phyloP scores from a whole-genome alignment of 768 basidiomycete species.

The Trametes maxima region DNA sequence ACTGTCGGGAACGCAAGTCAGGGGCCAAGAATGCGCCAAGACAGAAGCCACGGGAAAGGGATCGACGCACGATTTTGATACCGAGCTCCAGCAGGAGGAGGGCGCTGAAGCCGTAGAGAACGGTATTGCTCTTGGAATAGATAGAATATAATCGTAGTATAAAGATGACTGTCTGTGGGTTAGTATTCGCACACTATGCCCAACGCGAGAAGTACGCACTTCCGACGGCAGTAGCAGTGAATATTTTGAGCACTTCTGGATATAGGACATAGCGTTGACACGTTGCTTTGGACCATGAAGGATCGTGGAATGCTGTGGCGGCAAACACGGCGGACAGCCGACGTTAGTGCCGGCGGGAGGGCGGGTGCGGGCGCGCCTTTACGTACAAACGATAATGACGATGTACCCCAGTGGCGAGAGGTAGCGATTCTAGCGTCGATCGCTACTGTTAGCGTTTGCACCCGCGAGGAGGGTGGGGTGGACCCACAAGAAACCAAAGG shows the following conservation, averaged over 20 bases:
- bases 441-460: not conserved
- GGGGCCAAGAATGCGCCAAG: not conserved
- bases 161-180: slow-evolving; percentile 25
- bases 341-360: not conserved
- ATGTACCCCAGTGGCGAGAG: slow-evolving; percentile 31
- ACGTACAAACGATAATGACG: slow-evolving; percentile 32
- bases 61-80: slow-evolving; percentile 27
- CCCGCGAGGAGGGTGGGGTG: not conserved
- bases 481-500: slow-evolving; percentile 26
- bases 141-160: slow-evolving; percentile 31
- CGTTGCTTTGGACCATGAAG: slow-evolving; percentile 22
- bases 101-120: slow-evolving; percentile 22
- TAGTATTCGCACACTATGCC: not conserved
- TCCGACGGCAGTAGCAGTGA: slow-evolving; percentile 27
- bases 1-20: slow-evolving; percentile 11
- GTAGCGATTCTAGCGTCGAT: slow-evolving; percentile 29
- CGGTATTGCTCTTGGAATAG: slow-evolving; percentile 23
- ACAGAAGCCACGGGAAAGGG: not conserved
- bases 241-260: slow-evolving; percentile 30
- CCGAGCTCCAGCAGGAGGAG: slow-evolving; percentile 26
- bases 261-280: slow-evolving; percentile 28
- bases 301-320: slow-evolving; percentile 24
- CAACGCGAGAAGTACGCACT: slow-evolving; percentile 10
- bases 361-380: not conserved
- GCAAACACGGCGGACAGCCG: not conserved